phyloP scores from a whole-genome alignment of 345 rosid species.

The Mercurialis annua region DNA sequence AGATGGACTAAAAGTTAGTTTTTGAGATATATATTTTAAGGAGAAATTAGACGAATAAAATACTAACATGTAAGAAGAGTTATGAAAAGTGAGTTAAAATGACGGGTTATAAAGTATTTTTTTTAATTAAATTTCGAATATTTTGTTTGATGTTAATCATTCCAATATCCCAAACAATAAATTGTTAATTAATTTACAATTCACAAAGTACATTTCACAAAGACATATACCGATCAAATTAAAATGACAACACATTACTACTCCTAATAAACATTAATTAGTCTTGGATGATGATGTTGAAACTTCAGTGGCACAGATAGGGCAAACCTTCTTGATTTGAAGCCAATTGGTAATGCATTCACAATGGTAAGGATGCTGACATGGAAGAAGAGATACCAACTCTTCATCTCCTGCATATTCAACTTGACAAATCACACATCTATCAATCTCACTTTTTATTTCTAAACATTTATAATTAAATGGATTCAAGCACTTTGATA shows the following conservation, averaged over 20 bases:
- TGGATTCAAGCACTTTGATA: conserved; percentile 34
- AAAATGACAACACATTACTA: not conserved
- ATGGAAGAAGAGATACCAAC: conserved; percentile 51
- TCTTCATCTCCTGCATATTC: conserved; percentile 63
- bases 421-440: conserved; percentile 73
- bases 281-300: conserved; percentile 24
- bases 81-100: too few species aligned
- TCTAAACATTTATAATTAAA: conserved; percentile 14
- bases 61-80: too few species aligned
- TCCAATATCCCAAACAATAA: too few species aligned
- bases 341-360: conserved; percentile 72
- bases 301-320: conserved; percentile 62
- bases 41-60: too few species aligned
- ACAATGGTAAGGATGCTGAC: conserved; percentile 61
- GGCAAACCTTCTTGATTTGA: conserved; percentile 62
- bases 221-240: not conserved
- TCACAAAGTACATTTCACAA: too few species aligned
- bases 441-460: conserved; percentile 37
- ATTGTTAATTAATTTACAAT: too few species aligned
- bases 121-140: too few species aligned
- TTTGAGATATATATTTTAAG: too few species aligned
- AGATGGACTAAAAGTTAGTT: too few species aligned
- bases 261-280: not conserved
- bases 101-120: too few species aligned
- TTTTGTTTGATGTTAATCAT: too few species aligned